Conservation (phyloP, 2,329 filamentous ascomycete genomes). For the Truncatella angustata region DNA sequence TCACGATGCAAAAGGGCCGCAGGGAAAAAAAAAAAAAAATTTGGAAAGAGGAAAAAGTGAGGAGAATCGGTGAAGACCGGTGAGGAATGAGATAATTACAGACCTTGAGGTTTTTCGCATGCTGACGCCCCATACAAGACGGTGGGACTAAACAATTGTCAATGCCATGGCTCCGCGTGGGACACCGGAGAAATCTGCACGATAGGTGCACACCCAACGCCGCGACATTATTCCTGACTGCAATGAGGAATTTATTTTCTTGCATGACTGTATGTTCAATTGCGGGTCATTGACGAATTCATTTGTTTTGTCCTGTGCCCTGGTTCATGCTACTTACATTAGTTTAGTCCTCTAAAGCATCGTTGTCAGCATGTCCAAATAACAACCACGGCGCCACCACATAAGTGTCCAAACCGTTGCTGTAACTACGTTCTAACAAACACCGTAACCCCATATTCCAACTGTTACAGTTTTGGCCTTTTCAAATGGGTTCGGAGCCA, state of each 20-base stretch:
- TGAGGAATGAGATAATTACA: background rate
- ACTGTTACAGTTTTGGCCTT: background rate
- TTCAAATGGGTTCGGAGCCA: background rate
- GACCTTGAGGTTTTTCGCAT: background rate
- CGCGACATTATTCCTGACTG: too few relatives aligned
- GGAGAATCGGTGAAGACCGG: background rate
- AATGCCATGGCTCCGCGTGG: background rate
- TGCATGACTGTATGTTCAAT: too few relatives aligned
- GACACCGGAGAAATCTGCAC: background rate
- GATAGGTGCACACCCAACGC: background rate
- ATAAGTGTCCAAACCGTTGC: too few relatives aligned
- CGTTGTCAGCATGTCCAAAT: background rate
- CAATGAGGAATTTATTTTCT: too few relatives aligned
- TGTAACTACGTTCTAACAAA: background rate
- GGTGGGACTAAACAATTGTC: background rate
- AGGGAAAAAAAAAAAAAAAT: too few relatives aligned
- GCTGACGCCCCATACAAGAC: background rate
- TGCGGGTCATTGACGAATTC: too few relatives aligned
- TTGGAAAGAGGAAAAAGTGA: too few relatives aligned
- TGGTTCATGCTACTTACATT: too few relatives aligned
- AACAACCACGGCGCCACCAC: too few relatives aligned
- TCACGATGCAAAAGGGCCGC: constrained; percentile 21
- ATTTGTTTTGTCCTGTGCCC: too few relatives aligned
- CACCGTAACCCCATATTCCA: background rate
- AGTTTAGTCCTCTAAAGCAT: background rate